These are phyloP conservation scores for Epichloe sp. DNA, from an alignment of 2,329 filamentous ascomycete species.

Conservation along the genomic window DNA sequence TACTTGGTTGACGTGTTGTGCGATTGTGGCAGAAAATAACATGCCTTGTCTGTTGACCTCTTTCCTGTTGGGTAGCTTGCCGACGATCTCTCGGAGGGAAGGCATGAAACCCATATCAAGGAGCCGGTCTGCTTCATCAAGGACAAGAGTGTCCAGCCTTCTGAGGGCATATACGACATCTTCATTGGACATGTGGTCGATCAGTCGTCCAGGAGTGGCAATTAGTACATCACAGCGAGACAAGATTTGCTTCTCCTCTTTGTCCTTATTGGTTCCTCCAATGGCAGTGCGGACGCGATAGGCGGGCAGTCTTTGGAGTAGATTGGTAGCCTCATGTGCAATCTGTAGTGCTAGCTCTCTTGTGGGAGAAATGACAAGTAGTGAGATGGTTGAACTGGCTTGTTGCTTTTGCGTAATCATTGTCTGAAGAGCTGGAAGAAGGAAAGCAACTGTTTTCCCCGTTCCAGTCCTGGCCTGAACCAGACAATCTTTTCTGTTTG, in stretches of 20 bases:
- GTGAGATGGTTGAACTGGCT: conserved; percentile 31
- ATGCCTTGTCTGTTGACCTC: conserved; percentile 54
- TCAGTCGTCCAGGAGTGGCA: conserved; percentile 64
- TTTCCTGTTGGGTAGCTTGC: conserved; percentile 50
- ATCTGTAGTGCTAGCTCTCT: conserved; percentile 61
- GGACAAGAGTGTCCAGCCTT: conserved; percentile 61
- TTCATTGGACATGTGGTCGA: conserved; percentile 66
- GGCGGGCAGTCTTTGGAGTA: conserved; percentile 58
- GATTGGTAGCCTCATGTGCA: conserved; percentile 53
- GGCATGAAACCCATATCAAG: conserved; percentile 79
- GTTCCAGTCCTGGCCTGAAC: conserved; percentile 82
- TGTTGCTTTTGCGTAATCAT: conserved; percentile 39
- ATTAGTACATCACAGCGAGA: conserved; percentile 67
- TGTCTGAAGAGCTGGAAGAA: conserved; percentile 70
- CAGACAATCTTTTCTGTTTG: conserved; percentile 38
- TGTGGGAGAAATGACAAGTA: conserved; percentile 57
- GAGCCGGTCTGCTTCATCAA: conserved; percentile 72
- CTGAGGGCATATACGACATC: conserved; percentile 55
- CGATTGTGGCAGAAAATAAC: conserved; percentile 78
- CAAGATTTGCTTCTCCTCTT: conserved; percentile 57
- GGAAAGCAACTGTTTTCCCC: conserved; percentile 74
- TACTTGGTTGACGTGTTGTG: conserved; percentile 63
- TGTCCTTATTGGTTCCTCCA: conserved; percentile 62
- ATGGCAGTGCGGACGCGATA: conserved; percentile 71
- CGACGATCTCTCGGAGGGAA: conserved; percentile 63